Percentiles rank a stretch among this genome's conserved stretches.
Evolutionary conservation across 345 rosid genomes (phyloP).

Genomic region (Garcia nutans): DNA sequence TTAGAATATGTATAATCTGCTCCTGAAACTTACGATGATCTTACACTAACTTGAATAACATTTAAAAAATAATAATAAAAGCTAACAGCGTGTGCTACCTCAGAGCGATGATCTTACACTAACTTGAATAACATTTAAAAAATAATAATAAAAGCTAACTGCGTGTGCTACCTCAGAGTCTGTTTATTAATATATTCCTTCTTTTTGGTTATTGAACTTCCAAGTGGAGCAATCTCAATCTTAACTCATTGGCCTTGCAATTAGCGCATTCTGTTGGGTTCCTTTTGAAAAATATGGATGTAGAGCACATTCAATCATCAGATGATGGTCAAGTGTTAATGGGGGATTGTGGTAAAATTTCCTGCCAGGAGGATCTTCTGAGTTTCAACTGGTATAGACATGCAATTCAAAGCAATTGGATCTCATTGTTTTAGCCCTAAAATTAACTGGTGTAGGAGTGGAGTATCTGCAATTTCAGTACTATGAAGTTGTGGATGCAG

Average conservation of each 20-base stretch:
- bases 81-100: neutral
- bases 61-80: neutral
- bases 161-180: neutral
- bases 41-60: neutral
- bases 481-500: neutral
- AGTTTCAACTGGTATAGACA: neutral
- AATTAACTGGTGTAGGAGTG: neutral
- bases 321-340: neutral
- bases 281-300: neutral
- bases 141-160: neutral
- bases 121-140: neutral
- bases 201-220: neutral
- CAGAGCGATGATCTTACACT: too few species aligned
- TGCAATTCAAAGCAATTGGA: neutral
- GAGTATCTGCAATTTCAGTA: neutral
- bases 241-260: neutral
- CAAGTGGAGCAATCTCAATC: neutral
- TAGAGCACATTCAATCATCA: neutral
- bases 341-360: neutral
- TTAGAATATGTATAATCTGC: too few species aligned
- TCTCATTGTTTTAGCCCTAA: neutral
- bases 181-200: neutral
- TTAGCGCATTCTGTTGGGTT: neutral
- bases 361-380: neutral
- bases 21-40: neutral